Base-by-base conservation (phyloP, 208 protist species). In the Trypanosoma rangeli region DNA sequence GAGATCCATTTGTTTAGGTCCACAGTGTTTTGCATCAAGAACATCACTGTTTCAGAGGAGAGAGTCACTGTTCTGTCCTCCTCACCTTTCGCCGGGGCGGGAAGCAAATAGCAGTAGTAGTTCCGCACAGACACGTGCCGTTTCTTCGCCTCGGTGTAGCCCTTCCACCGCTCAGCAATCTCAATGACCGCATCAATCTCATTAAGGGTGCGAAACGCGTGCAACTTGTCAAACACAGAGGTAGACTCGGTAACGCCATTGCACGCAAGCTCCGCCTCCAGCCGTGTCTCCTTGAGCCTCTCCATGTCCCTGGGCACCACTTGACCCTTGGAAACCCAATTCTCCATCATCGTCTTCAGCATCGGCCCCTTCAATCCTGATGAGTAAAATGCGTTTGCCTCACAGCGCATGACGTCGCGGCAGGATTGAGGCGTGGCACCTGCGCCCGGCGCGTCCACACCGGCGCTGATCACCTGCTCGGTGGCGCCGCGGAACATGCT, bases 1-100 rank as follows among this genome's bases (percentile, higher is more conserved):
- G 60, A 42, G 2, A 89, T 49, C 87, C 87, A 93, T 16, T 65
- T 58, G 64, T 79, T 87, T 42, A 89, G 69, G 58, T 93, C 83
- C 68, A 93, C 84, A 24, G 80, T 50, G 73, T 90, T 84, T n/a
- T 79, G 72, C n/a, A 59, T 71, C 28, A 93, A 64, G 48, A 93
- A 93, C 55, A 74, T 26, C 8, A 76, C 72, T 10, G 84, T 87
- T 37, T 82, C 77, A 8, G 77, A 31, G 33, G 83, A 84, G 9
- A 93, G 58, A 13, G 56, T 61, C 15, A 86, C 37, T 5, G 8
- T 39, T 29, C 33, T 50, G 10, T 73, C 67, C 8, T 37, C n/a
- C 31, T 42, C 78, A 20, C 63, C 70, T 13, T 65, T 72, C 12
- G 42, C 44, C 4, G 68, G n/a, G 39, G 61, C 50, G 2, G 87